phyloP scores from a whole-genome alignment of 202 grass and related monocot species.

The Carex arenaria region DNA sequence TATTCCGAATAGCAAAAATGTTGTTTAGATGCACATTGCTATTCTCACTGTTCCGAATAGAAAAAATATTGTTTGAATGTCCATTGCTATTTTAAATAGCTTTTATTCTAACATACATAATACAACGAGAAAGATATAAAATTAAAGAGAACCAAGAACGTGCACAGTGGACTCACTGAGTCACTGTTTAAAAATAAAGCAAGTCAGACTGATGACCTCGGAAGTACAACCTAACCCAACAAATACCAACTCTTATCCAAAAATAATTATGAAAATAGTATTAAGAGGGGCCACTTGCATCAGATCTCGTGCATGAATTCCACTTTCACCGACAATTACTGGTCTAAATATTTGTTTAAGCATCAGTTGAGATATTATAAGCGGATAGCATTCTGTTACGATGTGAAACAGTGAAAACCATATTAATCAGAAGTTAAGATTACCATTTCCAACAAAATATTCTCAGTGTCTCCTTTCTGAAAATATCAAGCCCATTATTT shows the following conservation, averaged over 20 bases:
- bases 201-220: conserved; percentile 1
- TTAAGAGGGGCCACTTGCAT: not conserved
- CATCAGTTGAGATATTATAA: not conserved
- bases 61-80: too few relatives aligned
- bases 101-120: too few relatives aligned
- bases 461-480: not conserved
- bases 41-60: too few relatives aligned
- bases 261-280: not conserved
- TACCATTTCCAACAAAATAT: not conserved
- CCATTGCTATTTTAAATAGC: too few relatives aligned
- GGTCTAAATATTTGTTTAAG: not conserved
- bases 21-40: too few relatives aligned
- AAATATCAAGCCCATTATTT: not conserved
- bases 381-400: not conserved
- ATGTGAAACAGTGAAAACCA: not conserved
- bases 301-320: conserved; percentile 17
- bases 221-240: not conserved
- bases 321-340: not conserved
- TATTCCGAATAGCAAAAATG: too few relatives aligned
- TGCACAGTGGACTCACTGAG: not conserved
- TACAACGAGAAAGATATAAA: not conserved
- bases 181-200: not conserved
- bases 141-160: not conserved
- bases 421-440: not conserved
- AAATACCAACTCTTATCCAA: conserved; percentile 9